phyloP scores from a whole-genome alignment of 768 basidiomycete species.

The Tylopilus rubrobrunneus region DNA sequence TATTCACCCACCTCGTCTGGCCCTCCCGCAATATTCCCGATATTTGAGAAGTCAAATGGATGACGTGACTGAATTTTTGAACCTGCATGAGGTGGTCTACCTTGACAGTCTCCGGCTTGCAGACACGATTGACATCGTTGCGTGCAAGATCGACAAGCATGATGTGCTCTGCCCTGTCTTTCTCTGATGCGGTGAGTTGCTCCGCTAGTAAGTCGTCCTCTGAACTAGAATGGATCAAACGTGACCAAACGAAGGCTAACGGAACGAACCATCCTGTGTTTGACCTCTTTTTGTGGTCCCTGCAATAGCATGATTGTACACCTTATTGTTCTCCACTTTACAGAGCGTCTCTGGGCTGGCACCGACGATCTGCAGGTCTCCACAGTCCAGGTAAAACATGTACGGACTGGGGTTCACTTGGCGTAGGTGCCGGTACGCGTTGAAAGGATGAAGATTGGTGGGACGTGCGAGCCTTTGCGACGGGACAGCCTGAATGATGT shows the following conservation, averaged over 20 bases:
- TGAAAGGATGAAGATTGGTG: conserved; percentile 92
- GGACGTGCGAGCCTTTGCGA: conserved; percentile 86
- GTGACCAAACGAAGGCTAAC: conserved; percentile 1
- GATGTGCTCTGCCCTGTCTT: conserved; percentile 97
- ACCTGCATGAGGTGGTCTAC: conserved; percentile 93
- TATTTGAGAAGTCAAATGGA: conserved; percentile 94
- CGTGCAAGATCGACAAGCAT: conserved; percentile 98
- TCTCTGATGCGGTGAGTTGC: conserved; percentile 77
- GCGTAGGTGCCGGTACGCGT: conserved; percentile 90
- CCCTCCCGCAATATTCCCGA: conserved; percentile 81
- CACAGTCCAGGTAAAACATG: conserved; percentile 97
- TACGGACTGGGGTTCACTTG: conserved; percentile 97
- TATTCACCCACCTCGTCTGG: conserved; percentile 62
- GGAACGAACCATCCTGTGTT: conserved; percentile 69
- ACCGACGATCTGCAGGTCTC: conserved; percentile 92
- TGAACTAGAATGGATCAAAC: conserved; percentile 31
- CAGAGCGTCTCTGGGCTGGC: conserved; percentile 97
- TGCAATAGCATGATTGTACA: conserved; percentile 97
- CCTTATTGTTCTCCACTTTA: conserved; percentile 88
- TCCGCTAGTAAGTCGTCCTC: conserved; percentile 84
- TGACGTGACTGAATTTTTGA: conserved; percentile 97
- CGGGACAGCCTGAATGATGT: conserved; percentile 99
- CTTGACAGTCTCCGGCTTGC: conserved; percentile 91
- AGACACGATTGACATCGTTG: conserved; percentile 98
- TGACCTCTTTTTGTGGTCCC: conserved; percentile 89